Percentiles rank a stretch among this genome's conserved stretches.
Conservation (phyloP, 139 green algal genomes). For the Deuterostichococcus epilithicus region DNA sequence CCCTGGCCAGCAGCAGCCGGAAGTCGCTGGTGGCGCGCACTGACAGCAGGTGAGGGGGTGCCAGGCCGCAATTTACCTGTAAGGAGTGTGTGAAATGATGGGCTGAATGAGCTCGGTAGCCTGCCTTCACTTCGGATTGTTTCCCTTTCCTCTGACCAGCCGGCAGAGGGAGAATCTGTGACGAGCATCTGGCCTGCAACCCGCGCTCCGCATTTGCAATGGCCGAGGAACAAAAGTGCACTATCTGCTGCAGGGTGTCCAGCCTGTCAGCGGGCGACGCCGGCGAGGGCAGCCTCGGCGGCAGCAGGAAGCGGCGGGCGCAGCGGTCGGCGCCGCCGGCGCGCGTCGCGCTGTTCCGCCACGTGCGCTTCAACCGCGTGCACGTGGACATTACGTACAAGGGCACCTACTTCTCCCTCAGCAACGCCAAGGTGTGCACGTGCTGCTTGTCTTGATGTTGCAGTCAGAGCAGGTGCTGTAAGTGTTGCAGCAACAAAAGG, state of each 20-base stretch:
- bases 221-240: too few species aligned
- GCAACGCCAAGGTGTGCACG: neutral
- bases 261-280: neutral
- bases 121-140: too few species aligned
- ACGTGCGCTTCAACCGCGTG: constrained; percentile 76
- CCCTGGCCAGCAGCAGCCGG: neutral
- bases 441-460: too few species aligned
- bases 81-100: too few species aligned
- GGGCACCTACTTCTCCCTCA: constrained; percentile 18
- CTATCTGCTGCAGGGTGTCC: neutral
- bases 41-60: neutral
- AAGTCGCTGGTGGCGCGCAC: neutral
- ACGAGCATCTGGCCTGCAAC: too few species aligned
- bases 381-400: constrained; percentile 63
- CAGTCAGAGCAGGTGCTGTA: too few species aligned
- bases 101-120: too few species aligned
- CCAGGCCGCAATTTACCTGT: too few species aligned
- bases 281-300: neutral
- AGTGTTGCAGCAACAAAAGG: too few species aligned
- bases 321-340: neutral
- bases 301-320: constrained; percentile 10
- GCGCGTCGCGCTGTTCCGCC: constrained; percentile 50
- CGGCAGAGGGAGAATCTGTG: too few species aligned
- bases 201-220: too few species aligned
- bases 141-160: too few species aligned